Evolutionary conservation across 768 basidiomycete genomes (phyloP).

Genomic region (Terana coerulea): DNA sequence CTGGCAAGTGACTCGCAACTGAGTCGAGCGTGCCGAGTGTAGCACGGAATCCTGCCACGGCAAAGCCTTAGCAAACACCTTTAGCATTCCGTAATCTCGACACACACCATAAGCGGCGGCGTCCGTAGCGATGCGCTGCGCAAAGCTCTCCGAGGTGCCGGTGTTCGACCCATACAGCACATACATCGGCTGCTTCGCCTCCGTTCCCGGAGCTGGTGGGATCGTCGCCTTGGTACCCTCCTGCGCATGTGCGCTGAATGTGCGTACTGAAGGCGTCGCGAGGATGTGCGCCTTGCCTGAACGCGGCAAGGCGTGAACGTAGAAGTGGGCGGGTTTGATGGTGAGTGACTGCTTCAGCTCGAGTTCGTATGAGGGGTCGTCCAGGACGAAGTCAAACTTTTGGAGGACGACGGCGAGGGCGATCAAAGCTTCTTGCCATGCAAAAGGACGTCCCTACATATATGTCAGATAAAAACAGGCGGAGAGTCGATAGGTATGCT

Average conservation of each 20-base stretch:
- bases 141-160: conserved; percentile 46
- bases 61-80: background rate
- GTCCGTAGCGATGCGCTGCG: conserved; percentile 39
- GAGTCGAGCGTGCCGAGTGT: conserved; percentile 39
- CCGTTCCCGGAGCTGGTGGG: background rate
- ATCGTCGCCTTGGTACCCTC: background rate
- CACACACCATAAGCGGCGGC: conserved; percentile 35
- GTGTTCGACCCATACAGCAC: conserved; percentile 46
- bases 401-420: conserved; percentile 39
- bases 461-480: too few relatives aligned
- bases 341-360: conserved; percentile 43
- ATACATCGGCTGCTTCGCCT: conserved; percentile 29
- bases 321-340: conserved; percentile 42
- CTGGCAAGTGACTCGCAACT: conserved; percentile 32
- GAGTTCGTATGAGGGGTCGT: conserved; percentile 41
- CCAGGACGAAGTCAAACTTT: conserved; percentile 41
- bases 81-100: background rate
- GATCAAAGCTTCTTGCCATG: conserved; percentile 45
- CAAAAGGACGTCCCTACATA: conserved; percentile 37
- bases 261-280: conserved; percentile 1
- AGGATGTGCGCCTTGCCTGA: conserved; percentile 11
- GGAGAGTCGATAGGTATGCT: conserved; percentile 11
- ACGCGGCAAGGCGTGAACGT: conserved; percentile 37
- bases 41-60: conserved; percentile 34
- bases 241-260: background rate